Evolutionary conservation across 148 eudicot genomes (phyloP).

Genomic region (Cornus florida): DNA sequence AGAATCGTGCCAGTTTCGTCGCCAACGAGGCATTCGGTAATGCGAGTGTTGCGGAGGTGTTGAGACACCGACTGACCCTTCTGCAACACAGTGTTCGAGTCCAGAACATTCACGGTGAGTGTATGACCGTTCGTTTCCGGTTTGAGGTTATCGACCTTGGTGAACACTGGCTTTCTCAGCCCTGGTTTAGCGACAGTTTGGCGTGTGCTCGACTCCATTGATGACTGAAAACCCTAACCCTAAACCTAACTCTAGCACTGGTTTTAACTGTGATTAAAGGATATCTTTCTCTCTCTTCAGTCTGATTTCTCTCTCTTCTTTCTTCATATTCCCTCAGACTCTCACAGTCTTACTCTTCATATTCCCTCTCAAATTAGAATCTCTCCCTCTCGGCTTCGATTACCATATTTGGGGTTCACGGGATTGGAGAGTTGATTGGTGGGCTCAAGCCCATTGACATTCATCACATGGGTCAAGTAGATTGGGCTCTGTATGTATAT

Average conservation of each 20-base stretch:
- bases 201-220: background rate
- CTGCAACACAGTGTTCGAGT: constrained; percentile 28
- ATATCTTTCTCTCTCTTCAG: background rate
- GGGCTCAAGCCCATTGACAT: background rate
- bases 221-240: background rate
- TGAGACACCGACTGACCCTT: constrained; percentile 24
- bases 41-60: constrained; percentile 32
- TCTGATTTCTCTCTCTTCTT: background rate
- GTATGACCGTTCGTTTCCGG: constrained; percentile 45
- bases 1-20: constrained; percentile 47
- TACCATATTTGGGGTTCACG: constrained; percentile 1
- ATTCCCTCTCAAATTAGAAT: background rate
- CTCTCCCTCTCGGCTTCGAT: background rate
- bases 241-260: background rate
- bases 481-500: no score
- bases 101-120: constrained; percentile 33
- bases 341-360: background rate
- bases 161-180: constrained; percentile 45
- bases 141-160: constrained; percentile 37
- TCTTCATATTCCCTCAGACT: background rate
- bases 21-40: constrained; percentile 50
- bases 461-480: background rate
- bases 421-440: background rate
- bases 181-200: constrained; percentile 15
- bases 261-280: background rate